These are phyloP conservation scores for Stephanodiscus minutulus DNA, from an alignment of 108 stramenopile genomes.

Conservation along the genomic window DNA sequence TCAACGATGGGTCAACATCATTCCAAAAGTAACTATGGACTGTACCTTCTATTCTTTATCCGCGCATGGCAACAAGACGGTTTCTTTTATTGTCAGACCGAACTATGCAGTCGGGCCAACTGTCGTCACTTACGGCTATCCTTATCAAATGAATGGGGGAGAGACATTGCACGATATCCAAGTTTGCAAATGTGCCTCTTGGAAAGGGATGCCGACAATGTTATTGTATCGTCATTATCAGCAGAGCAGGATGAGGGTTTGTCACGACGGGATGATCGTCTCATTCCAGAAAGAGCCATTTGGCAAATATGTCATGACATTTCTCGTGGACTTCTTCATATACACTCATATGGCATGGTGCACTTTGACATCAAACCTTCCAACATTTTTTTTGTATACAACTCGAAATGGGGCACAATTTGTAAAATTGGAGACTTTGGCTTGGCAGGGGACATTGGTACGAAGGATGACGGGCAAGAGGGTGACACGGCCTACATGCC, in stretches of 20 bases:
- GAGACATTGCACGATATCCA: conserved; percentile 61
- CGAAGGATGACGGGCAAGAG: conserved; percentile 81
- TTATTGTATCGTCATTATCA: not conserved
- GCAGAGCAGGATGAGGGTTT: conserved; percentile 5
- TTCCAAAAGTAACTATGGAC: conserved; percentile 56
- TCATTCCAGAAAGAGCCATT: conserved; percentile 67
- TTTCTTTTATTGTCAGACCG: conserved; percentile 82
- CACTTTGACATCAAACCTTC: conserved; percentile 89
- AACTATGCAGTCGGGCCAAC: conserved; percentile 82
- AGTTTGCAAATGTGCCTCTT: conserved; percentile 63
- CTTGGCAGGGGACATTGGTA: conserved; percentile 73
- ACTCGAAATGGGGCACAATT: conserved; percentile 68
- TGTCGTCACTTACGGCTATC: conserved; percentile 74
- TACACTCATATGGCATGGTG: conserved; percentile 77
- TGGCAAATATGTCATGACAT: conserved; percentile 90
- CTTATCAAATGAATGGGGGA: conserved; percentile 58
- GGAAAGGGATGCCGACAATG: conserved; percentile 16
- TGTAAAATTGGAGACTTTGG: conserved; percentile 91
- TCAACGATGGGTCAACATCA: conserved; percentile 4
- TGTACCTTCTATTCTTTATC: conserved; percentile 82
- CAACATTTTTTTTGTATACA: conserved; percentile 74
- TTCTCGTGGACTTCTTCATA: conserved; percentile 73
- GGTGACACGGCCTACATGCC: conserved; percentile 85
- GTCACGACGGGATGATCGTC: conserved; percentile 20
- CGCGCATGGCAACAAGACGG: conserved; percentile 86